Evolutionary conservation across 2,329 filamentous ascomycete genomes (phyloP), one percentile per base, ranked within the genome.

Genomic region (Clonostachys rhizophaga): DNA sequence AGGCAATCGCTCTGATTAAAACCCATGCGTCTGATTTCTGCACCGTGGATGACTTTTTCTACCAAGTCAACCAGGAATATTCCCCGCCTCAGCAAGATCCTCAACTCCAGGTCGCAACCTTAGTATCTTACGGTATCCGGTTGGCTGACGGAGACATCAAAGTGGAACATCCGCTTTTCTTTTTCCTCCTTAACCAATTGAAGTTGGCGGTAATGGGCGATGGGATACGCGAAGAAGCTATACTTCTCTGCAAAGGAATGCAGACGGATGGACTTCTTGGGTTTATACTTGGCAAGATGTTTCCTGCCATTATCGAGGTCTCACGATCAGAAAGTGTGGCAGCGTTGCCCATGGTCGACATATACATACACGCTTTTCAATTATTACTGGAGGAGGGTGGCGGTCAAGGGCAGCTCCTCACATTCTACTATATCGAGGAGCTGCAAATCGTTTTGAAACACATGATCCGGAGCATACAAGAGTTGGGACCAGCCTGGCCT

Each of bases 131-230:
- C 56, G 79, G 77, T 1, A 62, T 82, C 34, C 71, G 75, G 39
- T 61, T 83, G 14, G 65, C 68, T 37, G 79, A 83, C 50, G 74
- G 71, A 2, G 78, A 81, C 46, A 54, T 60, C 3, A 69, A 67
- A 33, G 73, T 72, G 5, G 61, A 62, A 6, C 68, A 73, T 16
- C 71, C 74, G 46, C 67, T 83, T 5, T 83, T 83, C 55, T 76
- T 75, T 57, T 78, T 79, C 48, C 65, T 83, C 3, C 75, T 74
- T 55, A 77, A 77, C 53, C 80, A 75, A 58, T 79, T 80, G 57
- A 81, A 80, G 55, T 63, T 75, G 45, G 75, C 77, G 1, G 58
- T 83, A 4, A 68, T 70, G 40, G 75, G 75, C 48, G 65, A 72
- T 47, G 70, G 67, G 44, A 64, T 81, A n/a, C 56, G 56, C 6